Conservation (phyloP, 2,329 filamentous ascomycete genomes). For the Hypoxylon sp. region DNA sequence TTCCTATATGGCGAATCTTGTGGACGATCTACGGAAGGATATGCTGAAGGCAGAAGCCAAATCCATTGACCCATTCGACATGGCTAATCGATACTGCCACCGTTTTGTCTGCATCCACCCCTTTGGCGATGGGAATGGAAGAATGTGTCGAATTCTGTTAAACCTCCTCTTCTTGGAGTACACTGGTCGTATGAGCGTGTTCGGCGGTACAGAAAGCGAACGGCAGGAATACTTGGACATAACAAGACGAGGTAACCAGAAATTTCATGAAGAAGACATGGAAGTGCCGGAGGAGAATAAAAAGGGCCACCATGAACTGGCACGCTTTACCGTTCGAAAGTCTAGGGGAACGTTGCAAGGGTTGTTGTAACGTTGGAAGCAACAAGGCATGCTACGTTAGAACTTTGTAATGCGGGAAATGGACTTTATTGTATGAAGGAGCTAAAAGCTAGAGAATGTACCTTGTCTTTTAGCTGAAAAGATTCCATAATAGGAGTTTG, state of each 20-base stretch:
- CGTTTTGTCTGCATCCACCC: slow-evolving; percentile 57
- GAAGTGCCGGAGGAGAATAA: slow-evolving; percentile 32
- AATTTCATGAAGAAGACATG: slow-evolving; percentile 42
- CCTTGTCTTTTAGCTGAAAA: too few species aligned
- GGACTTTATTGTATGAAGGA: too few species aligned
- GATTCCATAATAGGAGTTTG: too few species aligned
- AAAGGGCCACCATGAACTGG: slow-evolving; percentile 36
- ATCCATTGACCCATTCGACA: slow-evolving; percentile 43
- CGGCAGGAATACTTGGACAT: slow-evolving; percentile 38
- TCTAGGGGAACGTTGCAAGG: background rate
- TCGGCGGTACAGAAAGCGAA: slow-evolving; percentile 36
- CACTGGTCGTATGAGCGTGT: slow-evolving; percentile 33
- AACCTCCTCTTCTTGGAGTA: slow-evolving; percentile 55
- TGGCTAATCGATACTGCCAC: slow-evolving; percentile 51
- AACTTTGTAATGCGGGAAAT: too few species aligned
- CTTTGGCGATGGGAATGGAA: slow-evolving; percentile 57
- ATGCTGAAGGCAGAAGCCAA: slow-evolving; percentile 29
- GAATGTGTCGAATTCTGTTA: slow-evolving; percentile 55
- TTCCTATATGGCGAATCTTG: slow-evolving; percentile 45
- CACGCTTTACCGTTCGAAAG: slow-evolving; percentile 13
- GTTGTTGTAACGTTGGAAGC: background rate
- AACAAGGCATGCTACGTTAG: too few species aligned
- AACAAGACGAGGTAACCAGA: slow-evolving; percentile 22
- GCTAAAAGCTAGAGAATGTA: too few species aligned
- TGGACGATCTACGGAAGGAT: slow-evolving; percentile 43